A percentile compares a stretch with the other conserved stretches of the same genome.
Conservation (phyloP, 2,329 filamentous ascomycete genomes). For the Nemania abortiva region DNA sequence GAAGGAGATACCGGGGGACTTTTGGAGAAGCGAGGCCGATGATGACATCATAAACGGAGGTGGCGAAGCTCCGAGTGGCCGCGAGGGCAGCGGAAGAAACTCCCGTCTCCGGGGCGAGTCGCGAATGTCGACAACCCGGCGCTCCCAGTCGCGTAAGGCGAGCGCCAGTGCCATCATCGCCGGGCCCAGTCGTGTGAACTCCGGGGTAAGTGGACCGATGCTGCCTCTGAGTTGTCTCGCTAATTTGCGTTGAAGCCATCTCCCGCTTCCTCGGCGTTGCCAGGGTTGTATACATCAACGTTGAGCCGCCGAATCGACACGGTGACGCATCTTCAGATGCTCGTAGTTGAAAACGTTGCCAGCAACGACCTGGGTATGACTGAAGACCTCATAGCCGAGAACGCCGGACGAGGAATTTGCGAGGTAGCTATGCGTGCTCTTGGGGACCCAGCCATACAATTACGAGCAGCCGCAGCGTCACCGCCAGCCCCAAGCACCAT, state of each 20-base stretch:
- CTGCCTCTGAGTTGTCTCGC: slow-evolving; percentile 13
- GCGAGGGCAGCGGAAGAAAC: slow-evolving; percentile 64
- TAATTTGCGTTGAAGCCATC: slow-evolving; percentile 50
- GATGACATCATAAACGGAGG: slow-evolving; percentile 63
- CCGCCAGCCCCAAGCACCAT: slow-evolving; percentile 57
- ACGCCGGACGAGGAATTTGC: slow-evolving; percentile 87
- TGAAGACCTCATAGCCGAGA: slow-evolving; percentile 92
- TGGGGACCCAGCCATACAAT: slow-evolving; percentile 70
- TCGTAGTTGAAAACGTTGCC: slow-evolving; percentile 92
- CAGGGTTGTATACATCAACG: slow-evolving; percentile 65
- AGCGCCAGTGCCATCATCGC: slow-evolving; percentile 54
- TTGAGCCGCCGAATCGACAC: slow-evolving; percentile 71
- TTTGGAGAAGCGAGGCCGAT: slow-evolving; percentile 82
- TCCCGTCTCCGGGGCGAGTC: slow-evolving; percentile 65
- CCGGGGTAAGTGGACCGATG: slow-evolving; percentile 53
- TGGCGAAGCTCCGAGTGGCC: slow-evolving; percentile 61
- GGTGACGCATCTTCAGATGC: slow-evolving; percentile 83
- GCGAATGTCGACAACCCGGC: slow-evolving; percentile 61
- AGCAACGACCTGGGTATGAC: slow-evolving; percentile 87
- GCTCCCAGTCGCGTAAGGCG: slow-evolving; percentile 70
- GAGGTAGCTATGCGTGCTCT: slow-evolving; percentile 82
- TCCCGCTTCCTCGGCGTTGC: slow-evolving; percentile 42
- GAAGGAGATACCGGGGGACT: slow-evolving; percentile 61
- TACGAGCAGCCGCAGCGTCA: slow-evolving; percentile 57
- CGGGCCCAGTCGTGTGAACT: slow-evolving; percentile 55